Evolutionary conservation across 176 grass and related monocot genomes (phyloP).

Genomic region (Paspalum vaginatum): DNA sequence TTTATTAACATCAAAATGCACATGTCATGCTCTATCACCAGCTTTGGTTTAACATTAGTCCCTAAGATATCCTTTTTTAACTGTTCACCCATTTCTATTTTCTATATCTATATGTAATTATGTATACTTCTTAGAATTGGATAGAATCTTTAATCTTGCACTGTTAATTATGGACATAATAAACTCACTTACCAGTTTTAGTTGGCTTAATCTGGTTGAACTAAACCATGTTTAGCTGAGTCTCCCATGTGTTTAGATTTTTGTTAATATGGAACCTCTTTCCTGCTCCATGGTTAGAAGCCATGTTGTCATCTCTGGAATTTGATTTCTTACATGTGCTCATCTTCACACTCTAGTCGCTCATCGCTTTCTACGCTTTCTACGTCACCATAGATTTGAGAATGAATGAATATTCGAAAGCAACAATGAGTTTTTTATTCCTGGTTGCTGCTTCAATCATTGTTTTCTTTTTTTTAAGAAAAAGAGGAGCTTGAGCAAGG

Average conservation of each 20-base stretch:
- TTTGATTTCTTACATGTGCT: background rate
- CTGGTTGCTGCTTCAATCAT: background rate
- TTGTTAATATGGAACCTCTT: background rate
- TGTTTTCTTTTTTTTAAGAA: background rate
- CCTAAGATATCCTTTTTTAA: background rate
- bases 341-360: constrained; percentile 39
- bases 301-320: background rate
- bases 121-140: background rate
- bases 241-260: background rate
- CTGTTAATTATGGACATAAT: too few relatives aligned
- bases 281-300: background rate
- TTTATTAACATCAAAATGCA: too few relatives aligned
- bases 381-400: constrained; percentile 70
- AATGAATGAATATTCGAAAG: constrained; percentile 74
- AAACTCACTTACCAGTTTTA: background rate
- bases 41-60: background rate
- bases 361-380: constrained; percentile 72
- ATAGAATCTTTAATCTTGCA: background rate
- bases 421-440: constrained; percentile 43
- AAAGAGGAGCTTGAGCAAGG: background rate
- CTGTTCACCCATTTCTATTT: background rate
- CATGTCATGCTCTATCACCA: background rate
- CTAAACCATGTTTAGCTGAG: background rate
- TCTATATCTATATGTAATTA: too few relatives aligned
- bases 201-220: background rate